Conservation (phyloP, 2,329 filamentous ascomycete species). For the Penicillium sp. region DNA sequence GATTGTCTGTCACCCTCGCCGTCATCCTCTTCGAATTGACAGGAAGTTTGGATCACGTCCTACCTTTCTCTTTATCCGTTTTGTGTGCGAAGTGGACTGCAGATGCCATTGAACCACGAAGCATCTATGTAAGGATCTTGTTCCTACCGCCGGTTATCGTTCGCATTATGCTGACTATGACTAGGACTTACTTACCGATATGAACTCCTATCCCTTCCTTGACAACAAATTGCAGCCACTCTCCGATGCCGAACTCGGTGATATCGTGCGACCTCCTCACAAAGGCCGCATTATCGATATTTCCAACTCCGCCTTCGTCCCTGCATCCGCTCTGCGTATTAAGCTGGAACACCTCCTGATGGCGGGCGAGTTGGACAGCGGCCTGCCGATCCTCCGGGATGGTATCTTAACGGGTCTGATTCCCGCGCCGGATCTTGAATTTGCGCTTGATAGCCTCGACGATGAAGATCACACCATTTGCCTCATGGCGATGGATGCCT, state of each 20-base stretch:
- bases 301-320: conserved; percentile 76
- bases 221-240: conserved; percentile 93
- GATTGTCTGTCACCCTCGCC: conserved; percentile 87
- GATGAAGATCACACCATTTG: conserved; percentile 74
- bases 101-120: conserved; percentile 89
- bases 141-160: too few species aligned
- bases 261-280: conserved; percentile 78
- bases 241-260: conserved; percentile 84
- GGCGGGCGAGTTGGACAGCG: conserved; percentile 88
- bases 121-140: conserved; percentile 72
- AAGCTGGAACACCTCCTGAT: conserved; percentile 83
- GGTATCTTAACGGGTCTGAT: conserved; percentile 85
- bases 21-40: conserved; percentile 97
- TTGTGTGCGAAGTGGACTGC: conserved; percentile 98
- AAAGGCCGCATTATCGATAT: conserved; percentile 86
- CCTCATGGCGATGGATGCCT: conserved; percentile 73
- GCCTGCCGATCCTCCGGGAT: conserved; percentile 80
- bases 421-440: conserved; percentile 91
- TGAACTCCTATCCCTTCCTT: conserved; percentile 98
- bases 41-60: conserved; percentile 89
- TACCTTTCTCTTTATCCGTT: conserved; percentile 90
- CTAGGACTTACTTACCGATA: conserved; percentile 86
- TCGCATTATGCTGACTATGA: conserved; percentile 23
- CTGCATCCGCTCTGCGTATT: conserved; percentile 72
- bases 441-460: conserved; percentile 79